These are phyloP conservation scores for Hibiscus trionum DNA, from an alignment of 345 rosid species.

Conservation along the genomic window DNA sequence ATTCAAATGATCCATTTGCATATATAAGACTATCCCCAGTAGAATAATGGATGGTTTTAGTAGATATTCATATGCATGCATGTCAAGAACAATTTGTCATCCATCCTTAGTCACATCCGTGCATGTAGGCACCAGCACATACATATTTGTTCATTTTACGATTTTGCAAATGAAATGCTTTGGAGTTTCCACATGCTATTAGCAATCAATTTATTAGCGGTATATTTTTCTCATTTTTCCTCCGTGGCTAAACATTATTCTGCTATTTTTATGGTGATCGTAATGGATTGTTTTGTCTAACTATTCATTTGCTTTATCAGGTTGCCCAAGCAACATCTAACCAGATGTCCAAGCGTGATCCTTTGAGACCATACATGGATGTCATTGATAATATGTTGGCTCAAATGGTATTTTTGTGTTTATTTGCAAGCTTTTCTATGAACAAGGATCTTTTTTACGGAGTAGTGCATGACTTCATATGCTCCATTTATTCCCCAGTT, in stretches of 20 bases:
- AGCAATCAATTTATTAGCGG: background rate
- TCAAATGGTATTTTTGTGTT: slow-evolving; percentile 51
- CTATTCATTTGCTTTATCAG: slow-evolving; percentile 37
- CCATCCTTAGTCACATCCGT: background rate
- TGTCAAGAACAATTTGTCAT: background rate
- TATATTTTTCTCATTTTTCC: background rate
- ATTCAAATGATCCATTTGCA: background rate
- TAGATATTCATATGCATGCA: background rate
- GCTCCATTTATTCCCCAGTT: slow-evolving; percentile 42
- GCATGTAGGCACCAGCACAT: background rate
- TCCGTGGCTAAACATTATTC: background rate
- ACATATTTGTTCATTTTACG: background rate
- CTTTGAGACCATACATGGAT: slow-evolving; percentile 93
- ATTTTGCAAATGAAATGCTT: background rate
- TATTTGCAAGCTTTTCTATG: background rate
- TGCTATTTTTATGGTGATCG: background rate
- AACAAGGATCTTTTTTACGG: background rate
- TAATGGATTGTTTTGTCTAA: slow-evolving; percentile 1
- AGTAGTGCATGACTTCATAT: slow-evolving; percentile 13
- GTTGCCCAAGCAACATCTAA: slow-evolving; percentile 99
- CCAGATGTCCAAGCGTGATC: slow-evolving; percentile 99
- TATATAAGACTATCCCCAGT: background rate
- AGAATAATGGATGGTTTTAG: background rate
- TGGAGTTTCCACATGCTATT: background rate
- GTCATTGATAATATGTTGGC: slow-evolving; percentile 83